Base-by-base conservation (phyloP, 1,284 basidiomycete genomes). In the Ustilago tritici region DNA sequence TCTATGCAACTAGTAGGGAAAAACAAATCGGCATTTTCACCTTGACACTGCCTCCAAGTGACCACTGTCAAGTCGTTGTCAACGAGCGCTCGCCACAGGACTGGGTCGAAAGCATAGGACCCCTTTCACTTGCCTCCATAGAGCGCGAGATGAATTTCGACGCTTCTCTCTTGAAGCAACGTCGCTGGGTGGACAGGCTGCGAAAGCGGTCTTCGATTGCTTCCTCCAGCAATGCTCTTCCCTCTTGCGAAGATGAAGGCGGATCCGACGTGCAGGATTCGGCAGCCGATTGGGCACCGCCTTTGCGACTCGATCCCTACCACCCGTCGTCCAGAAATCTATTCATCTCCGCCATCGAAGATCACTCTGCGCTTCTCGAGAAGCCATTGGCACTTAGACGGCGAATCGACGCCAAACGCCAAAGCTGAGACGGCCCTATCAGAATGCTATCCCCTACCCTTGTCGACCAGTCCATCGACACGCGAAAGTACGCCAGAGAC, bases 141-240 rank as follows among this genome's bases (percentile, higher is more conserved):
- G 57, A 67, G 23, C 57, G 55, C 10, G 70, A 72, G 61, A 67
- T 72, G 47, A 15, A 47, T 15, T 67, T 67, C 40, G 70, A 72
- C 36, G 57, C 46, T 15, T 34, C 54, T 0, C 31, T 64, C 4
- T 38, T 41, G 3, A 64, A 61, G 11, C 65, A 72, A n/a, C 58
- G 53, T 31, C 70, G 61, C 0, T 72, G 65, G 60, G 46, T 57
- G 12, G 56, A 67, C n/a, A 43, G 49, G 32, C 35, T 72, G 6
- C 38, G 61, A 8, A n/a, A 36, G 17, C 32, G n/a, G 2, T 36
- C n/a, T 4, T 11, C 31, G 1, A 23, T 19, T 10, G 5, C 17
- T 23, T 23, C 46, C 23, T 28, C 19, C 38, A 15, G 15, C 56
- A 32, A 46, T 50, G 10, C 49, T 43, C 3, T 14, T n/a, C 8